phyloP scores from a whole-genome alignment of 208 protist genomes.

The Leishmania braziliensis region DNA sequence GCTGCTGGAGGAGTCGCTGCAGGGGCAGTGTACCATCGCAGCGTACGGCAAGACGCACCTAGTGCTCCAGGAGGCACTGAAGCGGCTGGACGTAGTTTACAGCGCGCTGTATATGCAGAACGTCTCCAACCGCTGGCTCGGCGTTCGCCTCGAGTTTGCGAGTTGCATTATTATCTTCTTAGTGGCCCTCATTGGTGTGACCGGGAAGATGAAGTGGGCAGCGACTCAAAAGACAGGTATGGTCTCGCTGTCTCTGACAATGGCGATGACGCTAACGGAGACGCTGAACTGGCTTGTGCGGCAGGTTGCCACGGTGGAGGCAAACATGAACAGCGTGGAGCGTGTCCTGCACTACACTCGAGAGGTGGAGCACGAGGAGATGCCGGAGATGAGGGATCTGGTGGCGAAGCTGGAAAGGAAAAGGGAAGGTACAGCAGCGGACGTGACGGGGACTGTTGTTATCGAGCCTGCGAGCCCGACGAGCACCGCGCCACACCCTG shows the following conservation, averaged over 20 bases:
- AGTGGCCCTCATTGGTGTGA: slow-evolving; percentile 55
- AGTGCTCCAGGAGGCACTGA: slow-evolving; percentile 39
- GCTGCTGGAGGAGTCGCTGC: slow-evolving; percentile 91
- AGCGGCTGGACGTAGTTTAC: slow-evolving; percentile 60
- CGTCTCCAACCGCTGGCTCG: slow-evolving; percentile 87
- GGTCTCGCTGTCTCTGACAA: slow-evolving; percentile 68
- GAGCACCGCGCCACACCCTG: slow-evolving; percentile 16
- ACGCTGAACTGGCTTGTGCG: slow-evolving; percentile 65
- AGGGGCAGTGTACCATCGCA: slow-evolving; percentile 85
- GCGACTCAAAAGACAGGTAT: slow-evolving; percentile 39
- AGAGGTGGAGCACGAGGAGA: slow-evolving; percentile 65
- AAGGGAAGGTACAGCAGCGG: slow-evolving; percentile 46
- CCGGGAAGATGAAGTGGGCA: slow-evolving; percentile 34
- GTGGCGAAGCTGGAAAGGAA: slow-evolving; percentile 44
- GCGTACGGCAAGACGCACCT: slow-evolving; percentile 52
- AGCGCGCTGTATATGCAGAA: slow-evolving; percentile 54
- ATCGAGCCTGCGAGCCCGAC: slow-evolving; percentile 14
- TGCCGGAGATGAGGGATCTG: slow-evolving; percentile 26
- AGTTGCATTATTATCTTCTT: slow-evolving; percentile 66
- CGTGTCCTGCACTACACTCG: slow-evolving; percentile 77
- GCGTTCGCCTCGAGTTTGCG: slow-evolving; percentile 88
- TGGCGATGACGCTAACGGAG: slow-evolving; percentile 61
- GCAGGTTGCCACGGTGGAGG: slow-evolving; percentile 57
- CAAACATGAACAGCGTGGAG: slow-evolving; percentile 88
- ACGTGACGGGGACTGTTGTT: slow-evolving; percentile 21